Conservation (phyloP, 2,329 filamentous ascomycete species). For the Ceratocystis lukuohia region DNA sequence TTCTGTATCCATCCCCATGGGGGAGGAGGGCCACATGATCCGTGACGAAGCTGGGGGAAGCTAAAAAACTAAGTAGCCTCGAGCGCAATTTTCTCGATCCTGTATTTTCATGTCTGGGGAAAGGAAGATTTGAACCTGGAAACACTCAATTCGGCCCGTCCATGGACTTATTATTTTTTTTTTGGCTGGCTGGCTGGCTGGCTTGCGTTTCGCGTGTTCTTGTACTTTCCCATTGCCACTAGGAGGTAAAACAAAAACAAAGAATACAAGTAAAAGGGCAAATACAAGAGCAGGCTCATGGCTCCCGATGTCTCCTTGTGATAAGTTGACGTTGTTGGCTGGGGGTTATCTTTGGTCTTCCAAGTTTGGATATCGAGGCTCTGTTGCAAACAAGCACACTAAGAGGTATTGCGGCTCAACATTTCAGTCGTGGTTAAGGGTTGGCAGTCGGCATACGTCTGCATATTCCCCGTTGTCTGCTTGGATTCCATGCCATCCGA, state of each 20-base stretch:
- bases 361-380: background rate
- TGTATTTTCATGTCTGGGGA: background rate
- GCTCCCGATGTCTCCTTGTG: no score
- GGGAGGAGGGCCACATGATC: background rate
- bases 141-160: constrained; percentile 5
- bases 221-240: background rate
- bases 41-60: background rate
- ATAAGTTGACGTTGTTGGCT: no score
- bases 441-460: background rate
- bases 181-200: background rate
- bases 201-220: background rate
- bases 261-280: background rate
- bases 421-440: background rate
- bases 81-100: background rate
- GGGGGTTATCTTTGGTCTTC: background rate
- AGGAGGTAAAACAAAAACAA: background rate
- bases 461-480: background rate
- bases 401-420: background rate
- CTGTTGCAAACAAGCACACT: background rate
- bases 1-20: background rate
- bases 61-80: background rate
- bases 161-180: background rate
- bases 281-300: background rate
- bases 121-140: background rate
- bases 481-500: background rate